Base-by-base conservation (phyloP, 345 rosid genomes). In the Eucalyptus victrix region DNA sequence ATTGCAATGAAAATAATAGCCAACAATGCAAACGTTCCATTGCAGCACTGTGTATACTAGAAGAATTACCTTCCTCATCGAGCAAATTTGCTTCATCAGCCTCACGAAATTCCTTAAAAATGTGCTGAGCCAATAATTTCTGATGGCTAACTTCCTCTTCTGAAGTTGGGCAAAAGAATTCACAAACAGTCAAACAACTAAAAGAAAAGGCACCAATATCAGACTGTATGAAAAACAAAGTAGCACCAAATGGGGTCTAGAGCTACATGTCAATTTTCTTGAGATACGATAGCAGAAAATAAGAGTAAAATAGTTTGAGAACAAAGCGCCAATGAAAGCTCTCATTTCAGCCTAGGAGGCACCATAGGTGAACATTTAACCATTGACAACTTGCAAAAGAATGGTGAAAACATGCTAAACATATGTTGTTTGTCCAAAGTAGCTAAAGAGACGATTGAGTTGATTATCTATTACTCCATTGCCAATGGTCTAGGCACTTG, bases 71-170 rank as follows among this genome's bases (percentile, higher is more conserved):
- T 92, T 95, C 94, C 93, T 93, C 96, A 89, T 94, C 95, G 72
- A 95, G 95, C 90, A 95, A 92, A 92, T 95, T 95, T 67, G 96
- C 92, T 89, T 94, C 95, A 88, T 95, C 94, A 69, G 95, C 95
- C 86, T 91, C 95, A 44, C 60, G 89, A 65, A 95, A 90, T 90
- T 93, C 96, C 89, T 91, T 89, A 62, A 90, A 88, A 60, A 94
- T 89, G 81, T 90, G 89, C 90, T 91, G 94, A 80, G 90, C 89
- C 49, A 94, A 91, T 87, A 91, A 58, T 88, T 94, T 94, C 65
- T 89, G 89, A 87, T 88, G 89, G 89, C 91, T 88, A 93, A 89
- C 91, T 58, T 94, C 94, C 91, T 92, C 96, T 93, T 50, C 87
- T 86, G 45, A 86, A 86, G 60, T 49, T 86, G 87, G 91, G 86